Conservation (phyloP, 768 basidiomycete species). For the Suillus placidus region DNA sequence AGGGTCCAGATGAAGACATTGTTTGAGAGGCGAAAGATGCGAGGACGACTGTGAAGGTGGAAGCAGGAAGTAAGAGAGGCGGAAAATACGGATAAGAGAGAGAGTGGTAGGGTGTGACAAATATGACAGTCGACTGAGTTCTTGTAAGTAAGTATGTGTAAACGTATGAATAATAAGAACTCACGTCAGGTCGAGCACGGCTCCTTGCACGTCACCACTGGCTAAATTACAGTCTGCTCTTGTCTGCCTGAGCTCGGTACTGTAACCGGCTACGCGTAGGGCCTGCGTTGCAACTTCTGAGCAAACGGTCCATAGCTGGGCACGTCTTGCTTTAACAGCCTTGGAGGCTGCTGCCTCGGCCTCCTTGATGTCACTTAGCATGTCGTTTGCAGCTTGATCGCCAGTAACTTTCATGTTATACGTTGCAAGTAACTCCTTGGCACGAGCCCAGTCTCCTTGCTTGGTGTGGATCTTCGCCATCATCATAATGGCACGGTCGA, state of each 20-base stretch:
- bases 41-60: constrained; percentile 55
- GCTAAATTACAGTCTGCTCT: constrained; percentile 79
- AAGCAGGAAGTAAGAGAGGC: constrained; percentile 81
- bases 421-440: constrained; percentile 55
- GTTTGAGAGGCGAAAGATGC: constrained; percentile 77
- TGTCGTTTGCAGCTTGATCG: constrained; percentile 50
- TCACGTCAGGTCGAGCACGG: constrained; percentile 82
- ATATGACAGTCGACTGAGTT: constrained; percentile 70
- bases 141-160: constrained; percentile 7
- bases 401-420: constrained; percentile 59
- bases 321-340: constrained; percentile 60
- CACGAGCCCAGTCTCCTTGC: constrained; percentile 75
- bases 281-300: constrained; percentile 75
- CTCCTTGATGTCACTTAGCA: constrained; percentile 59
- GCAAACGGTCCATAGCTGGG: constrained; percentile 80
- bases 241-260: constrained; percentile 64
- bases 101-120: constrained; percentile 68
- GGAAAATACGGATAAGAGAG: constrained; percentile 71
- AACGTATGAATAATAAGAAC: constrained; percentile 27
- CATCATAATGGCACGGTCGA: constrained; percentile 83
- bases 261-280: constrained; percentile 72
- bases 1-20: constrained; percentile 92
- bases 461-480: constrained; percentile 83
- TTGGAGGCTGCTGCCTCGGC: constrained; percentile 64
- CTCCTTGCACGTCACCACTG: constrained; percentile 79